Conservation (phyloP, 2,329 filamentous ascomycete species). For the Penicillium sp. region DNA sequence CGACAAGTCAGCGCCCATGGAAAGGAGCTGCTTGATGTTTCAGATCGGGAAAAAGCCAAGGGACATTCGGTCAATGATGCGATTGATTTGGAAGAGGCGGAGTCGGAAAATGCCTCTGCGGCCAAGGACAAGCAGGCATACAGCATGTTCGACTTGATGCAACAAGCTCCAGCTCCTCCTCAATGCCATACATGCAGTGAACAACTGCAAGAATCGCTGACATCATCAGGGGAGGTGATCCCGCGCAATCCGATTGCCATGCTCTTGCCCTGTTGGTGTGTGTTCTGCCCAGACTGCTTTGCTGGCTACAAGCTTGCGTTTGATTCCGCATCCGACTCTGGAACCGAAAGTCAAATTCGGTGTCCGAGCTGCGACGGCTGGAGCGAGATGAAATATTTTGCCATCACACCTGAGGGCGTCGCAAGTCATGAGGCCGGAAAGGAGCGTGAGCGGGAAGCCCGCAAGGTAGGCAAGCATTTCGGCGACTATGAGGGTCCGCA, state of each 20-base stretch:
- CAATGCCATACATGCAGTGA: conserved; percentile 70
- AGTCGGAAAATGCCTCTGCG: conserved; percentile 55
- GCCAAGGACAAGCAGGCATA: conserved; percentile 74
- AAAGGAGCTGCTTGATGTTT: conserved; percentile 82
- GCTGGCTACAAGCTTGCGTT: conserved; percentile 59
- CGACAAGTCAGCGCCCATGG: conserved; percentile 92
- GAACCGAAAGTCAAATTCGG: conserved; percentile 50
- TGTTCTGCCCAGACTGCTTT: conserved; percentile 77
- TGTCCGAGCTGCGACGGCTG: conserved; percentile 71
- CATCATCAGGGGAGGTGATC: conserved; percentile 56
- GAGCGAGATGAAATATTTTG: conserved; percentile 66
- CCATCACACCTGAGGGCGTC: conserved; percentile 64
- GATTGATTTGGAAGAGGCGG: conserved; percentile 84
- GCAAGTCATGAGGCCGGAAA: conserved; percentile 55
- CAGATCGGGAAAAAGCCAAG: conserved; percentile 77
- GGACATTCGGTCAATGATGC: conserved; percentile 82
- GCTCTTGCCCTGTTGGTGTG: conserved; percentile 85
- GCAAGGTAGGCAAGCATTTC: conserved; percentile 61
- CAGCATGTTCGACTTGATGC: conserved; percentile 81
- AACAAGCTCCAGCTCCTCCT: conserved; percentile 74
- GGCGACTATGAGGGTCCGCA: conserved; percentile 80
- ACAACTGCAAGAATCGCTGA: conserved; percentile 58
- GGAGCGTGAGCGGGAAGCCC: conserved; percentile 53
- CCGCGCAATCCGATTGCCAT: conserved; percentile 61
- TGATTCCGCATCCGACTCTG: conserved; percentile 48